These are phyloP conservation scores for Gaeumannomyces tritici DNA, from an alignment of 2,329 filamentous ascomycete species.

Conservation along the genomic window DNA sequence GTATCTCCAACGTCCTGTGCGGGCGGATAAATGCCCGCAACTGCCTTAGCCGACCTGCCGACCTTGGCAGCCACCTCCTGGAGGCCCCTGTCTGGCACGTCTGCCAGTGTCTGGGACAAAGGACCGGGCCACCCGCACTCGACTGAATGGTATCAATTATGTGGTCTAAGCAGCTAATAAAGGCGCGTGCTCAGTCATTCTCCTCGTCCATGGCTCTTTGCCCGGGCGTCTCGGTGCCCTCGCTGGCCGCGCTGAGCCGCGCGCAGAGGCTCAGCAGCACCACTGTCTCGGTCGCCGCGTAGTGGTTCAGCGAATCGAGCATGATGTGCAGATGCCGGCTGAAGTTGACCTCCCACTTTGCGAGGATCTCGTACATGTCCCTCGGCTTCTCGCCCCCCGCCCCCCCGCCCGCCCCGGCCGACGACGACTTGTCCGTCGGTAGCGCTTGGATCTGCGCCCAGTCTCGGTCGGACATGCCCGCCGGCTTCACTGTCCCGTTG, in stretches of 20 bases:
- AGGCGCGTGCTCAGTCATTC: neutral
- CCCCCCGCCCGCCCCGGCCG: constrained; percentile 21
- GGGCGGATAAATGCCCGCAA: no score
- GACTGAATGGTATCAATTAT: neutral
- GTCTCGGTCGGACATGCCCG: constrained; percentile 50
- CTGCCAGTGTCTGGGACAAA: neutral
- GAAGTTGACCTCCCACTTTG: constrained; percentile 91
- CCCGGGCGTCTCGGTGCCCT: constrained; percentile 59
- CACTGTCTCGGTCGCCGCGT: constrained; percentile 93
- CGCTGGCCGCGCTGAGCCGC: constrained; percentile 69
- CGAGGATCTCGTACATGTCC: constrained; percentile 68
- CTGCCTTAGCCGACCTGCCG: no score
- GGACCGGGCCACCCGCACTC: neutral
- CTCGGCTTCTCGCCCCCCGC: constrained; percentile 25
- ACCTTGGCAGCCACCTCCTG: no score
- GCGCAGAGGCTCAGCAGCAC: constrained; percentile 84
- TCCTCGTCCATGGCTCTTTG: constrained; percentile 47
- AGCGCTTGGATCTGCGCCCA: constrained; percentile 48
- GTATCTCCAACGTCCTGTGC: neutral
- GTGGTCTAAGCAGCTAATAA: neutral
- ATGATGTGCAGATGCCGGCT: constrained; percentile 85
- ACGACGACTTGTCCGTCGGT: constrained; percentile 28
- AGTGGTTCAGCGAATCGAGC: constrained; percentile 91
- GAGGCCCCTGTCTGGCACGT: neutral
- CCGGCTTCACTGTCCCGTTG: constrained; percentile 43